Base-by-base conservation (phyloP, 805 yeast genomes). In the Metschnikowia sp. region DNA sequence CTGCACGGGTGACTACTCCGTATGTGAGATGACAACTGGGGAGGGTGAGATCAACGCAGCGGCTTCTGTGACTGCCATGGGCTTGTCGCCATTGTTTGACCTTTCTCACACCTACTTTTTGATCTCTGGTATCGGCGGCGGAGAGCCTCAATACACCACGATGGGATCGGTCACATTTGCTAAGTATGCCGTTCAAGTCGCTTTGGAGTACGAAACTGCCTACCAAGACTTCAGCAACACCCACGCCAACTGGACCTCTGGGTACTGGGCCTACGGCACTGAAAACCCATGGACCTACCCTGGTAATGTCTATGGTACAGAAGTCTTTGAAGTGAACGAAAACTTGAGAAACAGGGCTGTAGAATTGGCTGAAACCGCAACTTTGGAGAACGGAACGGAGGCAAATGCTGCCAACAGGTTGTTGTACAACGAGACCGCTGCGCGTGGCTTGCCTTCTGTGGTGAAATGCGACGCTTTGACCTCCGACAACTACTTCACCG, bases 31-130 rank as follows among this genome's bases (percentile, higher is more conserved):
- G 45, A 79, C 84, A 39, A 78, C 84, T n/a, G 88, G 88, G 45
- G 87, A 82, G 65, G 83, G 82, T 53, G 86, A 82, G 61, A 75
- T 81, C 54, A 83, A 83, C 56, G 87, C 87, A 34, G 86, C 87
- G 12, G 52, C 81, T 26, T 70, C 85, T 22, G 60, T 82, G 48
- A 72, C 78, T 36, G 83, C 87, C 7, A 64, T 83, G 52, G 61
- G 76, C 10, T 68, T 80, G 60, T 70, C 72, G 47, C 81, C 84
- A 35, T 56, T 70, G 48, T 82, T 83, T 51, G 84, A 83, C 58
- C 71, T 83, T 43, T 60, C 79, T 33, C 74, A 77, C 56, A 80
- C 87, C 37, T 82, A 81, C 69, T 83, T 79, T 69, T 54, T 82
- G 54, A 67, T 81, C 51, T 82, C 83, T 19, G 88, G 88, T 60